phyloP scores from a whole-genome alignment of 2,329 filamentous ascomycete species.

The Truncatella angustata region DNA sequence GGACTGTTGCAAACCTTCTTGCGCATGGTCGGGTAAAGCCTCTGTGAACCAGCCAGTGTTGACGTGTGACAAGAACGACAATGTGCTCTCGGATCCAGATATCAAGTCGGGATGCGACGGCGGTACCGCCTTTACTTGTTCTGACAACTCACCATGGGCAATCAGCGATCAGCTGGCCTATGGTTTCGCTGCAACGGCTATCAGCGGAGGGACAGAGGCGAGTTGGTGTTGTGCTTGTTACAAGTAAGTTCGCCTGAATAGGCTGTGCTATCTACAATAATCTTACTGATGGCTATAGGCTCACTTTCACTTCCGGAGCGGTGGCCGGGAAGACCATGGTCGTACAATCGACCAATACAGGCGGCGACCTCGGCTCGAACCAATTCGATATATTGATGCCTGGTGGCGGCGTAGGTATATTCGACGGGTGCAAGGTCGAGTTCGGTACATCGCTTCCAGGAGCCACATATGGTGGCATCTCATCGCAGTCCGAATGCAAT shows the following conservation, averaged over 20 bases:
- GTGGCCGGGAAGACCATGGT: constrained; percentile 55
- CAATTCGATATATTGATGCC: constrained; percentile 51
- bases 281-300: constrained; percentile 11
- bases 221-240: constrained; percentile 58
- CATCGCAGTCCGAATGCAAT: constrained; percentile 38
- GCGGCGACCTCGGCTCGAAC: constrained; percentile 47
- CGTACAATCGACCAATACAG: constrained; percentile 57
- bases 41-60: constrained; percentile 37
- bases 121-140: constrained; percentile 50
- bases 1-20: constrained; percentile 60
- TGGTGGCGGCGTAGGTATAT: constrained; percentile 49
- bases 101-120: constrained; percentile 46
- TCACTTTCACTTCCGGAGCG: constrained; percentile 35
- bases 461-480: constrained; percentile 45
- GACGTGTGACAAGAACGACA: constrained; percentile 44
- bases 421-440: constrained; percentile 42
- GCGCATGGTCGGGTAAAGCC: constrained; percentile 48
- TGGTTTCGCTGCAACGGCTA: constrained; percentile 52
- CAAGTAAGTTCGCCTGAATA: constrained; percentile 29
- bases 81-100: constrained; percentile 38
- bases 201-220: constrained; percentile 42
- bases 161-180: constrained; percentile 51
- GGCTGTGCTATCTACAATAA: neutral
- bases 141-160: constrained; percentile 50
- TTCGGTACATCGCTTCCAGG: constrained; percentile 38